phyloP scores from a whole-genome alignment of 2,329 filamentous ascomycete species.

The Fusarium lyarnte region DNA sequence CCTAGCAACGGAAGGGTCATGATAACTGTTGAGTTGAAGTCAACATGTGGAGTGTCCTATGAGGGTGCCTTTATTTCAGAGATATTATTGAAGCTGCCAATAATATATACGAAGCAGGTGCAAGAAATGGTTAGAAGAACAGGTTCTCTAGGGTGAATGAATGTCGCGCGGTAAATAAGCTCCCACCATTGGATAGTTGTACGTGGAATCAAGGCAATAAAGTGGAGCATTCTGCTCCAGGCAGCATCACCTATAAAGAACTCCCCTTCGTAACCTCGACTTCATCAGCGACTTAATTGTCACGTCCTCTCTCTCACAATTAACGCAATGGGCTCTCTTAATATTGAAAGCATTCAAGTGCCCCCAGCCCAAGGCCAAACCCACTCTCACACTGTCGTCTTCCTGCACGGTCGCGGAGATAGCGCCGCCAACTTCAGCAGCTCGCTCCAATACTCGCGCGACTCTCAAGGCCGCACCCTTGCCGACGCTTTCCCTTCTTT shows the following conservation, averaged over 20 bases:
- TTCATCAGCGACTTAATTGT: background rate
- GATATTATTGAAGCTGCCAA: rapidly evolving
- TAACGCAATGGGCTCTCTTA: background rate
- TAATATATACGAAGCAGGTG: background rate
- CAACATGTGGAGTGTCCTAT: rapidly evolving
- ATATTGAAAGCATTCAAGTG: background rate
- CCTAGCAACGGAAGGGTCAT: background rate
- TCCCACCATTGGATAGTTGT: background rate
- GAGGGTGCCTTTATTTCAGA: background rate
- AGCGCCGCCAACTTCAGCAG: conserved; percentile 47
- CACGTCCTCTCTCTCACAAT: rapidly evolving
- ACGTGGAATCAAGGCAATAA: background rate
- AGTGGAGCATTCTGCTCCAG: background rate
- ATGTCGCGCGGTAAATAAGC: background rate
- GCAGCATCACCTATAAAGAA: background rate
- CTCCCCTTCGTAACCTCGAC: background rate
- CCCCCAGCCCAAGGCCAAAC: background rate
- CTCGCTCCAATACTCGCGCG: conserved; percentile 44
- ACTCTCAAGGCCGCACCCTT: conserved; percentile 49
- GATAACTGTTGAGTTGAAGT: rapidly evolving
- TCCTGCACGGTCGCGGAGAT: conserved; percentile 58
- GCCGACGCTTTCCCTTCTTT: conserved; percentile 55
- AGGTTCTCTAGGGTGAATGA: background rate
- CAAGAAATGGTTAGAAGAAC: background rate
- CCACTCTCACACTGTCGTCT: conserved; percentile 56